phyloP scores from a whole-genome alignment of 805 yeast genomes.

The Candida tammaniensis region DNA sequence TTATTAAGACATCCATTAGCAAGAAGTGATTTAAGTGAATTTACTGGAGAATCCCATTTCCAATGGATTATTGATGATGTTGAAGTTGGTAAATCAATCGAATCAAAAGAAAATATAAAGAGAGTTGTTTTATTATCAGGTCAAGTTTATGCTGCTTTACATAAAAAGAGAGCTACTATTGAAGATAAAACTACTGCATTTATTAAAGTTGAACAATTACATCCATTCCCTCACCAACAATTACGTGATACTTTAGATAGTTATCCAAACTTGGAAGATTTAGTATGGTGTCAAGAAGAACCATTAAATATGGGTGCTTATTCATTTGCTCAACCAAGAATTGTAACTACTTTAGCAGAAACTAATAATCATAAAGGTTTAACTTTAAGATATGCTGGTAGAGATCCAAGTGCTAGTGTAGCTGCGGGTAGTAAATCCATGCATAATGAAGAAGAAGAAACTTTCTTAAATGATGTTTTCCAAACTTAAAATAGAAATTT shows the following conservation, averaged over 20 bases:
- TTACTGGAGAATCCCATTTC: slow-evolving; percentile 89
- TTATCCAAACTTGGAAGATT: slow-evolving; percentile 80
- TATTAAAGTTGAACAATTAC: slow-evolving; percentile 87
- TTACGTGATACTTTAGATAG: slow-evolving; percentile 76
- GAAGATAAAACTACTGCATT: slow-evolving; percentile 84
- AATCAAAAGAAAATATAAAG: slow-evolving; percentile 78
- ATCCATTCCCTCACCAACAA: slow-evolving; percentile 98
- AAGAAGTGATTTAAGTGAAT: slow-evolving; percentile 76
- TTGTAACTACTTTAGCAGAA: slow-evolving; percentile 71
- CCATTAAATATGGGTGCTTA: slow-evolving; percentile 96
- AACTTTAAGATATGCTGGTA: slow-evolving; percentile 83
- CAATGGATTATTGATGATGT: slow-evolving; percentile 94
- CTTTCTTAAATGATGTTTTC: slow-evolving; percentile 79
- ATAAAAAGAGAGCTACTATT: slow-evolving; percentile 78
- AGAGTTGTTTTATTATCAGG: slow-evolving; percentile 84
- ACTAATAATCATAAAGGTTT: slow-evolving; percentile 63
- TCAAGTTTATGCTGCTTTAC: slow-evolving; percentile 91
- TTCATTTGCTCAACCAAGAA: slow-evolving; percentile 79
- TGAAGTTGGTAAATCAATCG: slow-evolving; percentile 77
- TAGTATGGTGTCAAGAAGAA: slow-evolving; percentile 98
- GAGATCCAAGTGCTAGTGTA: slow-evolving; percentile 97
- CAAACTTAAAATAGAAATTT: slow-evolving; percentile 4
- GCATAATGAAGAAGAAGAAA: slow-evolving; percentile 86
- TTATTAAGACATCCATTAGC: slow-evolving; percentile 97
- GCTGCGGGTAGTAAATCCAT: slow-evolving; percentile 94